A percentile compares a stretch with the other conserved stretches of the same genome.
These are phyloP conservation scores for Termitomyces bulborhizus DNA, from an alignment of 768 basidiomycete species.

Conservation along the genomic window DNA sequence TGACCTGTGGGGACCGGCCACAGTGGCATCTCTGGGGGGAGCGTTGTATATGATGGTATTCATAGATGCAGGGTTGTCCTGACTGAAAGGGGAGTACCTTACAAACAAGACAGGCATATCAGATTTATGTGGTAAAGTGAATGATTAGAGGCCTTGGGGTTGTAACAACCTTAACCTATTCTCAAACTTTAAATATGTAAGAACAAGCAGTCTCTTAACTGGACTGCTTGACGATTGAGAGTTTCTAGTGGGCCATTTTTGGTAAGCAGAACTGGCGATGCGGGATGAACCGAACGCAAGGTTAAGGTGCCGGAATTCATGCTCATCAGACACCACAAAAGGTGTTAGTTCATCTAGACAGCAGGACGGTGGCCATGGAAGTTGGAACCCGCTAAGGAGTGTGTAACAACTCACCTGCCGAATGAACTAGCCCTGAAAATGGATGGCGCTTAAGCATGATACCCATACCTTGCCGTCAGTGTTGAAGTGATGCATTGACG, in stretches of 20 bases:
- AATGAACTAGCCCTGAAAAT: conserved; percentile 90
- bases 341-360: conserved; percentile 87
- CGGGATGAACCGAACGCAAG: conserved; percentile 44
- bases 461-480: conserved; percentile 69
- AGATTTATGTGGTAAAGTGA: background rate
- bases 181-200: conserved; percentile 75
- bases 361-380: conserved; percentile 86
- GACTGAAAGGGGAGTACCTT: no score
- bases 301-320: conserved; percentile 76
- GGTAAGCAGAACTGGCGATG: background rate
- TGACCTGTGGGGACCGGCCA: no score
- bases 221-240: conserved; percentile 78
- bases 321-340: conserved; percentile 82
- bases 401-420: conserved; percentile 35
- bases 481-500: background rate
- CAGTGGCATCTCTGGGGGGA: no score
- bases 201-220: conserved; percentile 66
- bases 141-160: background rate
- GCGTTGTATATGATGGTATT: no score
- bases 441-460: conserved; percentile 59
- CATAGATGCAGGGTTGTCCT: no score
- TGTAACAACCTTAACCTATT: background rate
- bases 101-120: no score
- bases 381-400: conserved; percentile 83
- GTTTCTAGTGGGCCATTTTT: conserved; percentile 38